Conservation (phyloP, 164 flowering plant species). For the Cinnamomum chago region DNA sequence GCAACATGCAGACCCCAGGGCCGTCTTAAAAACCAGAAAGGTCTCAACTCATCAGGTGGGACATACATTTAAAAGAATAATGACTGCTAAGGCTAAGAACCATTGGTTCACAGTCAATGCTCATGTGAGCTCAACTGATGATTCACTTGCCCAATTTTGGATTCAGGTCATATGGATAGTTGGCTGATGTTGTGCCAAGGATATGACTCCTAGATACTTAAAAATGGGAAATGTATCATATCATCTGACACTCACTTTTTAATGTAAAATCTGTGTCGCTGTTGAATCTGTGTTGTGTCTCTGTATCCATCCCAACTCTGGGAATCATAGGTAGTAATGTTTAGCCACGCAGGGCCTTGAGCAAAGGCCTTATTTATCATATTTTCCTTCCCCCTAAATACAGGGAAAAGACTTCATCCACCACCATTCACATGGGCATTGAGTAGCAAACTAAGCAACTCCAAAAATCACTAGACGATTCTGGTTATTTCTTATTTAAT, state of each 20-base stretch:
- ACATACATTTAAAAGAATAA: neutral
- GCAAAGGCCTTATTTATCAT: too few species aligned
- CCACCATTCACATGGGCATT: neutral
- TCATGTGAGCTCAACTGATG: neutral
- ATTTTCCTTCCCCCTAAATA: neutral
- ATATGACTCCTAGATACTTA: too few species aligned
- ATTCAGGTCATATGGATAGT: neutral
- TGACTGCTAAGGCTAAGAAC: neutral
- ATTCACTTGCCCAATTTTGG: neutral
- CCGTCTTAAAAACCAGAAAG: neutral
- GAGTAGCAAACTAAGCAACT: neutral
- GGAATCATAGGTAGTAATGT: too few species aligned
- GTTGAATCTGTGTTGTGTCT: too few species aligned
- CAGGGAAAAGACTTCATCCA: neutral
- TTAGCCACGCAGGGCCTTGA: too few species aligned
- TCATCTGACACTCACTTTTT: too few species aligned
- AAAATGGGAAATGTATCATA: too few species aligned
- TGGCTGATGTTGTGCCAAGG: too few species aligned
- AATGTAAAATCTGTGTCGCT: too few species aligned
- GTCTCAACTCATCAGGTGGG: neutral
- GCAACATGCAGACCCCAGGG: neutral
- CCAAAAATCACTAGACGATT: neutral
- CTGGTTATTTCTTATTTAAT: neutral
- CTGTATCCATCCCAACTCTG: too few species aligned
- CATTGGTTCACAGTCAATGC: neutral